Base-by-base conservation (phyloP, 1,284 basidiomycete species). In the Cystobasidium pallidum region DNA sequence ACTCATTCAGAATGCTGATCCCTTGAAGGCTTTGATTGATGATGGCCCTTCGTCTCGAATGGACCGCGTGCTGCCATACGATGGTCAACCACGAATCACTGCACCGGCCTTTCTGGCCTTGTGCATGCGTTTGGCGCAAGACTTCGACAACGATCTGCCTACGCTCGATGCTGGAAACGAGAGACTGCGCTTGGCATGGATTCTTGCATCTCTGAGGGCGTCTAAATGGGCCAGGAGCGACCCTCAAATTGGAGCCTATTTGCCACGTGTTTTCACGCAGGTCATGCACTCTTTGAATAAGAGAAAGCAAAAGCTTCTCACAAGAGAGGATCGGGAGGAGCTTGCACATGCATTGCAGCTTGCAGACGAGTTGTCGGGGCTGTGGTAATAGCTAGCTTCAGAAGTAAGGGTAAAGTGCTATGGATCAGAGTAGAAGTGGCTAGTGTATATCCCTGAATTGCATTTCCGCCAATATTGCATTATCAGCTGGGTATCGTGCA, bases 241-340 rank as follows among this genome's bases (percentile, higher is more conserved):
- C 2, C 41, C 36, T 2, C 21, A 43, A 7, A 19, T 57, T 28
- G 52, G 32, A 30, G 52, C 54, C 10, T 67, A 58, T 32, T 55
- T 67, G n/a, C 66, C 66, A 21, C 66, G 66, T 8, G 66, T 67
- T 1, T 67, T 57, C 32, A 67, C 66, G 17, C 32, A 59, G 2
- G 54, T 67, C 2, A 52, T 67, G 51, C 66, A 67, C 21, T 41
- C 39, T 39, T 55, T 67, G 15, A 67, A 55, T 41, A 26, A n/a
- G 21, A 41, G 66, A 43, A 43, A 41, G 39, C 36, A 57, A 43
- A n/a, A 30, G 3, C 52, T 67, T 2, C 17, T 34, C 13, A 45
- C 17, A 10, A 39, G 19, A 3, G 52, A 67, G n/a, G 66, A 67
- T 43, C 32, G 24, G 11, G 36, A 57, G 34, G 34, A 28, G 21